Conservation (phyloP, 2,329 filamentous ascomycete species). For the Phialophora expanda region DNA sequence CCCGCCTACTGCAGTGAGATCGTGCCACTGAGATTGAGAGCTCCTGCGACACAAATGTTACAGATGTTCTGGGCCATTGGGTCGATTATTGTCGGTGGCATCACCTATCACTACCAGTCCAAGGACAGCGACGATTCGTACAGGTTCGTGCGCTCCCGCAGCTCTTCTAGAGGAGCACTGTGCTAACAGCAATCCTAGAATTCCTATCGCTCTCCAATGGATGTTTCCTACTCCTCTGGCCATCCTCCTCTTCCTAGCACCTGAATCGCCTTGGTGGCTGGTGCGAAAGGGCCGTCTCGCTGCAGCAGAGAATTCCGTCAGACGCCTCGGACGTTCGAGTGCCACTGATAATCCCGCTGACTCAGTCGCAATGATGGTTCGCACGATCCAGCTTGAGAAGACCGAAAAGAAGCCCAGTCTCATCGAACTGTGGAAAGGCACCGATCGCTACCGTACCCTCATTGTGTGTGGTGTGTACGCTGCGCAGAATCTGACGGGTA, state of each 20-base stretch:
- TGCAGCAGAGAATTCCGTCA: conserved; percentile 54
- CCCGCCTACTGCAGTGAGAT: conserved; percentile 68
- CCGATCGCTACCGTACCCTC: conserved; percentile 43
- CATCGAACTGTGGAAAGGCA: conserved; percentile 45
- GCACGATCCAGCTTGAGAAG: conserved; percentile 45
- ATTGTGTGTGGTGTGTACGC: conserved; percentile 45
- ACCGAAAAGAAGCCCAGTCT: conserved; percentile 41
- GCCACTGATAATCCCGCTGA: conserved; percentile 45
- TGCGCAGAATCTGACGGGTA: conserved; percentile 61
- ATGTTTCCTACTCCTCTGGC: conserved; percentile 63
- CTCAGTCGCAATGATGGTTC: conserved; percentile 45
- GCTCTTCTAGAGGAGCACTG: conserved; percentile 38
- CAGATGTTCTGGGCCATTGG: conserved; percentile 72
- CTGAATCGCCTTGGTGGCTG: conserved; percentile 63
- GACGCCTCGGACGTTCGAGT: conserved; percentile 56
- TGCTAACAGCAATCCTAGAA: conserved; percentile 49
- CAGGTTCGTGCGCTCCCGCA: conserved; percentile 47
- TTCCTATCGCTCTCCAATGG: conserved; percentile 64
- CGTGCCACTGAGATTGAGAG: conserved; percentile 63
- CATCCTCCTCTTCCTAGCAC: conserved; percentile 58
- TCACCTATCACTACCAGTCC: conserved; percentile 61
- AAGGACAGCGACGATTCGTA: conserved; percentile 46
- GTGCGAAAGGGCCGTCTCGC: conserved; percentile 55
- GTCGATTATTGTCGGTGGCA: conserved; percentile 63
- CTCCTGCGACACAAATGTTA: conserved; percentile 65